A percentile compares a stretch with the other conserved stretches of the same genome.
These are phyloP conservation scores for Hordeum pubiflorum DNA, from an alignment of 202 grass and related monocot genomes.

Conservation along the genomic window DNA sequence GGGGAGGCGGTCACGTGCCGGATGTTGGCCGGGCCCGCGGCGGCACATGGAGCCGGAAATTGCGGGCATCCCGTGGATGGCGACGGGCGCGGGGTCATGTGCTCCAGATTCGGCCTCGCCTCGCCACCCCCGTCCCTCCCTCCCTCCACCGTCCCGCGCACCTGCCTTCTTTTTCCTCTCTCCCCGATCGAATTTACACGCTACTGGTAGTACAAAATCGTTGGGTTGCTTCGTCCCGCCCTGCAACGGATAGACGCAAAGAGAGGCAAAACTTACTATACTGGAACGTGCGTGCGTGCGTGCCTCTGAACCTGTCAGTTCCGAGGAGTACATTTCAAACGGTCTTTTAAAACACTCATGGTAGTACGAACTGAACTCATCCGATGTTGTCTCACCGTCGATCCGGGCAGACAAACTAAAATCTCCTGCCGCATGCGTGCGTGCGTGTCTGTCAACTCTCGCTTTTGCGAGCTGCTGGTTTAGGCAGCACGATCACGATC, in stretches of 20 bases:
- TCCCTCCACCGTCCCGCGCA: background rate
- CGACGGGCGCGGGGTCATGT: constrained; percentile 39
- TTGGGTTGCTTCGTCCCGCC: background rate
- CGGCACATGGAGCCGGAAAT: constrained; percentile 47
- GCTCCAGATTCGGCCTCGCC: constrained; percentile 45
- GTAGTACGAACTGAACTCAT: background rate
- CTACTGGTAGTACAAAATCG: background rate
- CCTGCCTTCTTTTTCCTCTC: background rate
- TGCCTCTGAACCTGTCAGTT: background rate
- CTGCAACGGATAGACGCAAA: background rate
- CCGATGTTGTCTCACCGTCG: background rate
- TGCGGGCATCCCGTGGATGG: constrained; percentile 59
- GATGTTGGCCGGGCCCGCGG: background rate
- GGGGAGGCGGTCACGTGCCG: constrained; percentile 42
- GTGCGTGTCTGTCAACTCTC: too few relatives aligned
- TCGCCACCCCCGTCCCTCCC: background rate
- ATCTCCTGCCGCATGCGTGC: background rate
- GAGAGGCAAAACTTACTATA: background rate
- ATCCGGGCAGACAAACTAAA: background rate
- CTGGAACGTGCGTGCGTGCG: background rate
- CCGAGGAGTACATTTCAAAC: background rate
- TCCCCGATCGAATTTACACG: background rate
- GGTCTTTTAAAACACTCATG: background rate
- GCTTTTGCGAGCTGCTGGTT: background rate
- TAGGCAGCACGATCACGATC: background rate